Conservation (phyloP, 768 basidiomycete species). For the Boletus rufocinnamomeus region DNA sequence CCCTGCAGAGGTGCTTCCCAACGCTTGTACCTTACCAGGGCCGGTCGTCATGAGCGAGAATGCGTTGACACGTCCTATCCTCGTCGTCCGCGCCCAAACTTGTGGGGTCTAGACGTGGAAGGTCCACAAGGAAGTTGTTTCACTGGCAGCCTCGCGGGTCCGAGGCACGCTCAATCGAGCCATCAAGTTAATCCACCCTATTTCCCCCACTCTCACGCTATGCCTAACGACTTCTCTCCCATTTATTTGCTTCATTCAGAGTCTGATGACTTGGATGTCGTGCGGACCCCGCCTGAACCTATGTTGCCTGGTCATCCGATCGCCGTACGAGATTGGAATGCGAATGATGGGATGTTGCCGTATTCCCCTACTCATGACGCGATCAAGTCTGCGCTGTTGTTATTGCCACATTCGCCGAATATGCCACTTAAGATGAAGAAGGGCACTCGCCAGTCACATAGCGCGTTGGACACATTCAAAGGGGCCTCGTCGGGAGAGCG, state of each 20-base stretch:
- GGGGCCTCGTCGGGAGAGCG: constrained; percentile 21
- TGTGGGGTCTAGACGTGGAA: constrained; percentile 13
- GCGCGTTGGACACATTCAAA: constrained; percentile 8
- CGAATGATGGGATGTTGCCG: constrained; percentile 24
- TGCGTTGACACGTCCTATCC: constrained; percentile 24
- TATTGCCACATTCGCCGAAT: constrained; percentile 33
- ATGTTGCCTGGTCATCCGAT: constrained; percentile 22
- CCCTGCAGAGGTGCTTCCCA: constrained; percentile 67
- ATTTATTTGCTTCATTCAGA: constrained; percentile 27
- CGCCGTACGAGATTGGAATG: constrained; percentile 23
- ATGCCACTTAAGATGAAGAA: constrained; percentile 20
- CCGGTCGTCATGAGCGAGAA: constrained; percentile 60
- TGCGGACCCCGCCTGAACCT: constrained; percentile 38
- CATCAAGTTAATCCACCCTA: constrained; percentile 31
- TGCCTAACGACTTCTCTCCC: constrained; percentile 33
- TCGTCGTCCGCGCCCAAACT: constrained; percentile 7
- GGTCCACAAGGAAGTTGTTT: constrained; percentile 49
- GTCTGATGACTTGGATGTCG: constrained; percentile 45
- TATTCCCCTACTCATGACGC: constrained; percentile 30
- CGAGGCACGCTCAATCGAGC: constrained; percentile 38
- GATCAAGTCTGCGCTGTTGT: constrained; percentile 31
- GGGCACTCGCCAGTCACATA: constrained; percentile 12
- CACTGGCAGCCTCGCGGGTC: constrained; percentile 51
- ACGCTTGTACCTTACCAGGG: constrained; percentile 68
- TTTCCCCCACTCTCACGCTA: constrained; percentile 28